phyloP scores from a whole-genome alignment of 2,329 filamentous ascomycete genomes.

The Exserohilum turcica region DNA sequence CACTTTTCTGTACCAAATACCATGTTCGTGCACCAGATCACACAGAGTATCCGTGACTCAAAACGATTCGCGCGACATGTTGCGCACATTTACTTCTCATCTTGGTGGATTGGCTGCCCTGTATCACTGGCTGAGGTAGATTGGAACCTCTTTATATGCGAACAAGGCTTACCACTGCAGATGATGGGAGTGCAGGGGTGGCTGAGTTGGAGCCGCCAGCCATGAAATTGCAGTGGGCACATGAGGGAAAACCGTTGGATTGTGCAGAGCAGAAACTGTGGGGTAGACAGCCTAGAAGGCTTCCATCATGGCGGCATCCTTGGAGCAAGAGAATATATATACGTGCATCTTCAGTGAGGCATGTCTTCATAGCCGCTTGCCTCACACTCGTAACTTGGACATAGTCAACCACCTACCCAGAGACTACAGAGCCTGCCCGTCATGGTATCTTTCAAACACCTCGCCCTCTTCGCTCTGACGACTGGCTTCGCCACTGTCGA shows the following conservation, averaged over 20 bases:
- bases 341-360: background rate
- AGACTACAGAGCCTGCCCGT: slow-evolving; percentile 7
- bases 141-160: slow-evolving; percentile 8
- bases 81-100: slow-evolving; percentile 3
- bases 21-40: background rate
- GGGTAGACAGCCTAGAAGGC: slow-evolving; percentile 1
- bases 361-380: background rate
- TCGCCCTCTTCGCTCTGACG: slow-evolving; percentile 34
- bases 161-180: slow-evolving; percentile 2
- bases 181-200: slow-evolving; percentile 9
- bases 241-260: background rate
- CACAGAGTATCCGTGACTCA: background rate
- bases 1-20: background rate
- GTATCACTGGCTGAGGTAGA: slow-evolving; percentile 17
- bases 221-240: background rate
- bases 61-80: background rate
- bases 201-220: slow-evolving; percentile 2
- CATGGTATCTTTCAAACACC: slow-evolving; percentile 37
- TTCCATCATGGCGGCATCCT: background rate
- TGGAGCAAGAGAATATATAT: slow-evolving; percentile 3
- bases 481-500: slow-evolving; percentile 34
- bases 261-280: slow-evolving; percentile 6
- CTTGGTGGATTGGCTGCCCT: background rate
- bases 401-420: background rate
- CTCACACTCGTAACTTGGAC: background rate